Evolutionary conservation across 257 asterid species (phyloP).

Genomic region (Gentiana macrophylla): DNA sequence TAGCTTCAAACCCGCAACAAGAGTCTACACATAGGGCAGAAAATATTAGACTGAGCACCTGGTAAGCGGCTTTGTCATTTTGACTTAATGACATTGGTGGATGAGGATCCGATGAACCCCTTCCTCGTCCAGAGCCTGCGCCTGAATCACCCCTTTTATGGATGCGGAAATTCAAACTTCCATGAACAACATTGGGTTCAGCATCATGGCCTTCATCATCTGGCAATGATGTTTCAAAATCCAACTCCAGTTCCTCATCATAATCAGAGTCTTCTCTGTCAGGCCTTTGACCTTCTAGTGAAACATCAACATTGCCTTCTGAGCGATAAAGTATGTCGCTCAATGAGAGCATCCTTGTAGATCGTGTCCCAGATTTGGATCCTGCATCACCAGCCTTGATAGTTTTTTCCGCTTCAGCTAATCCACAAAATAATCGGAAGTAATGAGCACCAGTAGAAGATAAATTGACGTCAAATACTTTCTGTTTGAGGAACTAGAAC

Average conservation of each 20-base stretch:
- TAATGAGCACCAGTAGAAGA: not conserved
- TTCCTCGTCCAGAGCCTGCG: constrained; percentile 33
- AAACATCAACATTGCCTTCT: constrained; percentile 62
- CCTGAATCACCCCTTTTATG: constrained; percentile 54
- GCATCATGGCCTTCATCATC: constrained; percentile 49
- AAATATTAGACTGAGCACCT: constrained; percentile 36
- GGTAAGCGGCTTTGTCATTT: constrained; percentile 38
- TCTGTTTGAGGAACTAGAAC: too few relatives aligned
- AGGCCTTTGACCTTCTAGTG: constrained; percentile 39
- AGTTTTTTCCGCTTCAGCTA: constrained; percentile 68
- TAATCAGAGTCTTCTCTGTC: constrained; percentile 86
- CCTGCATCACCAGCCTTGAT: constrained; percentile 42
- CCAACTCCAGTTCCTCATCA: constrained; percentile 76
- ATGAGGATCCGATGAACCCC: constrained; percentile 35
- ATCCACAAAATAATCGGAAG: constrained; percentile 8
- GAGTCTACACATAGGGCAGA: not conserved
- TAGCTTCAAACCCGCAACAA: not conserved
- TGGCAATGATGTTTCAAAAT: constrained; percentile 59
- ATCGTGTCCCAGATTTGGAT: constrained; percentile 39
- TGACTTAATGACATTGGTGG: constrained; percentile 33
- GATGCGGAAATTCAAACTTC: constrained; percentile 60
- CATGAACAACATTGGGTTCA: constrained; percentile 43
- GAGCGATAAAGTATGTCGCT: constrained; percentile 77
- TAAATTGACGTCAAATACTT: not conserved
- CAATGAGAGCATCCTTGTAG: constrained; percentile 57